phyloP scores from a whole-genome alignment of 495 filamentous ascomycete genomes.

The Pseudomonodictys pantanalensis region DNA sequence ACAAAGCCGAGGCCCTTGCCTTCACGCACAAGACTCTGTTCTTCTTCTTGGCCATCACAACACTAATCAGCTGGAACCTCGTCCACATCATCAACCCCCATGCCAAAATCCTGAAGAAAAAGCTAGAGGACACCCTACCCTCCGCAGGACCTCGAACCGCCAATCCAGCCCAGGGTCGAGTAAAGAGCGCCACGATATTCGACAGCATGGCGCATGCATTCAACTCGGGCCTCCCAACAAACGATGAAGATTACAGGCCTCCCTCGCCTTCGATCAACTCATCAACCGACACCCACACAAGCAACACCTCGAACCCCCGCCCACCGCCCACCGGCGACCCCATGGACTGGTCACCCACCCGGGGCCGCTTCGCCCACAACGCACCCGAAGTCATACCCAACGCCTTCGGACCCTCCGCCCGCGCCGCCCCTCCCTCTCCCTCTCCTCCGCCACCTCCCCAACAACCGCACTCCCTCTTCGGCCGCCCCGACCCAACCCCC shows the following conservation, averaged over 20 bases:
- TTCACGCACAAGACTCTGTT: slow-evolving; percentile 57
- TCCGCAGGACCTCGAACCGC: neutral
- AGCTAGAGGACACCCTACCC: slow-evolving; percentile 36
- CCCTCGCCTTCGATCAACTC: slow-evolving; percentile 11
- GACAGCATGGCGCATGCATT: slow-evolving; percentile 29
- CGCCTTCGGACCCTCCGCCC: neutral
- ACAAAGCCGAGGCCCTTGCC: slow-evolving; percentile 44
- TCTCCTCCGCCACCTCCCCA: neutral
- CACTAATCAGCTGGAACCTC: slow-evolving; percentile 20
- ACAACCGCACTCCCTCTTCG: slow-evolving; percentile 13
- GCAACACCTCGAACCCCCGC: slow-evolving; percentile 4
- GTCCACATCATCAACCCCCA: slow-evolving; percentile 40
- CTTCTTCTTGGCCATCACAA: slow-evolving; percentile 9
- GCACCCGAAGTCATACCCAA: neutral
- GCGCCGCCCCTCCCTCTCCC: neutral
- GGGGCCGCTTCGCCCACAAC: slow-evolving; percentile 7
- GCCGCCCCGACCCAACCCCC: slow-evolving; percentile 11
- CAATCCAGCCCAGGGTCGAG: neutral
- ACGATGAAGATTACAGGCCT: neutral
- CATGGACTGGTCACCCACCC: slow-evolving; percentile 84
- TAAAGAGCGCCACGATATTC: slow-evolving; percentile 1
- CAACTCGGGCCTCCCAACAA: slow-evolving; percentile 13
- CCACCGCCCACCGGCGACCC: slow-evolving; percentile 40
- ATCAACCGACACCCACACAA: neutral
- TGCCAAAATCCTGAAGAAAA: slow-evolving; percentile 21